Evolutionary conservation across 163 green algal genomes (phyloP).

Genomic region (Coccomyxa subellipsoidea): DNA sequence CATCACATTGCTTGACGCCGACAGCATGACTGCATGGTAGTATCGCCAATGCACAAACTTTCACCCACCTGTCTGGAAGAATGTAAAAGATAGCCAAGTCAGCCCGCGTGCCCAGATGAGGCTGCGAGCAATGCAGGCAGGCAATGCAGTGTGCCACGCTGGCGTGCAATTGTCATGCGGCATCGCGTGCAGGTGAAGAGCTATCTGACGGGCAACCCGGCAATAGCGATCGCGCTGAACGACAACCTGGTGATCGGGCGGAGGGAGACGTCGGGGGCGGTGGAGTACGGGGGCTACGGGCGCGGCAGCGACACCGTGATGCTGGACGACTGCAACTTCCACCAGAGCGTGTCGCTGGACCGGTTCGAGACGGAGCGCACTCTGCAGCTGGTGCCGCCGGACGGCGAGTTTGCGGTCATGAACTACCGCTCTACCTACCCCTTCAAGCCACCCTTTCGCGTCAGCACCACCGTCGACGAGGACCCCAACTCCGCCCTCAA

Average conservation of each 20-base stretch:
- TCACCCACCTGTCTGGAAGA: no score
- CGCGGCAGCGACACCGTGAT: constrained; percentile 48
- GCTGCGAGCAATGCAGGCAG: no score
- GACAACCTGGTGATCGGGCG: constrained; percentile 77
- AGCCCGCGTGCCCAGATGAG: no score
- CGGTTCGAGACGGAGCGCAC: constrained; percentile 74
- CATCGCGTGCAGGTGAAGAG: constrained; percentile 77
- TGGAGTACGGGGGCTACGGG: constrained; percentile 23
- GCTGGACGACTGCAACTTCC: constrained; percentile 83
- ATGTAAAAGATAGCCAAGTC: no score
- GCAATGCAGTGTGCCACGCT: no score
- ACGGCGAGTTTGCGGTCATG: constrained; percentile 84
- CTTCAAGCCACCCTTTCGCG: constrained; percentile 72
- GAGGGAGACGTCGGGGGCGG: constrained; percentile 24
- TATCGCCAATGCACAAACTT: not conserved
- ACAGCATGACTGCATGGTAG: not conserved
- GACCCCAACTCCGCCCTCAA: constrained; percentile 62
- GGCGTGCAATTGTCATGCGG: no score
- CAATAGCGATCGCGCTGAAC: constrained; percentile 80
- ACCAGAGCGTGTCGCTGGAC: constrained; percentile 47
- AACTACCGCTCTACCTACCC: constrained; percentile 70
- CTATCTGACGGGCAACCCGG: constrained; percentile 84
- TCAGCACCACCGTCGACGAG: constrained; percentile 53
- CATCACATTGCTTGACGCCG: not conserved
- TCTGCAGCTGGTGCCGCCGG: constrained; percentile 73